These are phyloP conservation scores for Yarrowia sp. DNA, from an alignment of 805 yeast genomes.

Conservation along the genomic window DNA sequence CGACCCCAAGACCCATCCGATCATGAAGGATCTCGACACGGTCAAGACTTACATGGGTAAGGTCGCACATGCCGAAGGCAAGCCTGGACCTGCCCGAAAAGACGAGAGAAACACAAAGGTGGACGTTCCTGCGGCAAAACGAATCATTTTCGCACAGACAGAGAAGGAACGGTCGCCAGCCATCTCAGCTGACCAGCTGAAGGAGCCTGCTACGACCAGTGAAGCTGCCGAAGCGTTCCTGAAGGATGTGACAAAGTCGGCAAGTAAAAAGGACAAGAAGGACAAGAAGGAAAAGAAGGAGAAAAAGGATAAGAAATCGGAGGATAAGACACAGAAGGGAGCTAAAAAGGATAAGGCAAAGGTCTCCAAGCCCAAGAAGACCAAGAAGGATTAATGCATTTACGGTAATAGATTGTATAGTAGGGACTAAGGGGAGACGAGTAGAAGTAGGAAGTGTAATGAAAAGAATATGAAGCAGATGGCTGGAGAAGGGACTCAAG, in stretches of 20 bases:
- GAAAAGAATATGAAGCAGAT: too few relatives aligned
- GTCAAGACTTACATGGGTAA: slow-evolving; percentile 73
- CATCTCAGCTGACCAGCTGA: slow-evolving; percentile 9
- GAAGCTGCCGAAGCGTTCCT: slow-evolving; percentile 33
- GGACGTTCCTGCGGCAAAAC: slow-evolving; percentile 27
- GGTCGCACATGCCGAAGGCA: slow-evolving; percentile 51
- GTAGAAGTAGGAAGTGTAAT: too few relatives aligned
- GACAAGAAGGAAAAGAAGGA: slow-evolving; percentile 33
- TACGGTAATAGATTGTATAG: neutral
- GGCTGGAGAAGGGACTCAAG: too few relatives aligned
- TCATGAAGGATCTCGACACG: slow-evolving; percentile 69
- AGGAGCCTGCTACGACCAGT: slow-evolving; percentile 18
- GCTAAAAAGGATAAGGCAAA: slow-evolving; percentile 19
- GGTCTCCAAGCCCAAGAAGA: slow-evolving; percentile 18
- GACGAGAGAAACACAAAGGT: slow-evolving; percentile 32
- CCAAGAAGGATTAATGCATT: slow-evolving; percentile 11
- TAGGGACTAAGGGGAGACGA: neutral
- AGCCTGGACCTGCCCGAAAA: slow-evolving; percentile 20
- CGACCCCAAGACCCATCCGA: slow-evolving; percentile 63
- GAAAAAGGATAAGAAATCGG: slow-evolving; percentile 22
- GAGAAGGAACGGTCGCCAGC: neutral
- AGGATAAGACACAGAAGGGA: neutral
- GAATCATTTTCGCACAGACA: slow-evolving; percentile 29
- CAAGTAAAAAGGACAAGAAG: slow-evolving; percentile 11
- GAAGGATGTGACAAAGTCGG: slow-evolving; percentile 24